A percentile compares a stretch with the other conserved stretches of the same genome.
These are phyloP conservation scores for Hypomontagnella monticulosa DNA, from an alignment of 495 filamentous ascomycete species.

Conservation along the genomic window DNA sequence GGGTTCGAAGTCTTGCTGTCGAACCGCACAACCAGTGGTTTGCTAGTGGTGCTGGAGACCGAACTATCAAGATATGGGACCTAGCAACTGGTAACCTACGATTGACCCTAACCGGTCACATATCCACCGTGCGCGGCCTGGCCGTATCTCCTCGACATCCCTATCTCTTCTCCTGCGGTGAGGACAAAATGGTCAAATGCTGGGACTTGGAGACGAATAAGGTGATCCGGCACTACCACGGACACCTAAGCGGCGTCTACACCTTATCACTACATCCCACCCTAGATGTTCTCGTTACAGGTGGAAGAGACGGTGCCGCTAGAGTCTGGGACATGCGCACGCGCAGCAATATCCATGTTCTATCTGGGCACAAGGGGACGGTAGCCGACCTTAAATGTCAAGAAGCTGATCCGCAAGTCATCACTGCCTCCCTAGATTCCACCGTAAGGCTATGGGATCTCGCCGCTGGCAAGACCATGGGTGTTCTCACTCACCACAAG, in stretches of 20 bases:
- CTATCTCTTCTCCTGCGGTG: constrained; percentile 96
- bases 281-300: constrained; percentile 92
- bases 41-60: constrained; percentile 92
- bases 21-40: constrained; percentile 99
- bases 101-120: constrained; percentile 94
- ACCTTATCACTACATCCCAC: constrained; percentile 90
- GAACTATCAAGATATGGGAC: constrained; percentile 99
- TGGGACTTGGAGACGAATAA: constrained; percentile 99
- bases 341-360: constrained; percentile 91
- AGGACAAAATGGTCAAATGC: constrained; percentile 99
- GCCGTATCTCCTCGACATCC: constrained; percentile 94
- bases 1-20: constrained; percentile 90
- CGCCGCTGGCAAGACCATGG: constrained; percentile 95
- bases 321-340: constrained; percentile 99
- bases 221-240: constrained; percentile 98
- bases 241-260: constrained; percentile 96
- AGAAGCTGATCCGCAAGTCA: constrained; percentile 95
- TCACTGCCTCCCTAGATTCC: constrained; percentile 87
- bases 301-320: constrained; percentile 92
- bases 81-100: constrained; percentile 82
- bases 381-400: constrained; percentile 91
- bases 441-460: constrained; percentile 97
- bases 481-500: constrained; percentile 97
- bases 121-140: constrained; percentile 93
- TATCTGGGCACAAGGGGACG: constrained; percentile 88